Evolutionary conservation across 2,329 filamentous ascomycete genomes (phyloP).

Genomic region (Didymellaceae sp.): DNA sequence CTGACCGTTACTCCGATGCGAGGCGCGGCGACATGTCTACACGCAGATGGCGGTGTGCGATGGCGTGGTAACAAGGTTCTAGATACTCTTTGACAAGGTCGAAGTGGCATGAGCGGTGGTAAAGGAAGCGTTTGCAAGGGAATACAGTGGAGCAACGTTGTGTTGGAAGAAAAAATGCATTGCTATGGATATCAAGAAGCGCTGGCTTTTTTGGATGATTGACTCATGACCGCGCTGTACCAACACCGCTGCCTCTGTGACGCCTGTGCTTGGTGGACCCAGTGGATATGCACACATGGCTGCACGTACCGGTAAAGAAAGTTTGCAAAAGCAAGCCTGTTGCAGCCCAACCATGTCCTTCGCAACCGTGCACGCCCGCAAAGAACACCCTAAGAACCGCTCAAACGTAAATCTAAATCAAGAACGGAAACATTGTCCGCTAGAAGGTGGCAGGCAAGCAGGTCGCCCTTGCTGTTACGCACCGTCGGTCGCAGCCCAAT

Average conservation of each 20-base stretch:
- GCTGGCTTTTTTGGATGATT: conserved; percentile 7
- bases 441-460: conserved; percentile 10
- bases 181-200: conserved; percentile 14
- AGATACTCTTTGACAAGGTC: background rate
- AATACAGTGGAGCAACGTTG: background rate
- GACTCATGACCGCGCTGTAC: conserved; percentile 12
- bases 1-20: conserved; percentile 4
- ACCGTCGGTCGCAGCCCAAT: conserved; percentile 19
- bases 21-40: conserved; percentile 8
- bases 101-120: conserved; percentile 2
- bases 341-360: conserved; percentile 32
- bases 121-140: conserved; percentile 7
- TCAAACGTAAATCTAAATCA: conserved; percentile 19
- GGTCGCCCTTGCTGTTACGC: conserved; percentile 26
- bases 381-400: conserved; percentile 19
- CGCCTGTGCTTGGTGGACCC: conserved; percentile 16
- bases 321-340: conserved; percentile 14
- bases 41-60: conserved; percentile 12
- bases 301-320: conserved; percentile 10
- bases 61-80: background rate
- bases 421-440: conserved; percentile 14
- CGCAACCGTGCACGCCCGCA: conserved; percentile 13
- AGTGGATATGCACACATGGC: conserved; percentile 8
- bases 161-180: conserved; percentile 9
- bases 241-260: conserved; percentile 8